A percentile compares a stretch with the other conserved stretches of the same genome.
phyloP scores from a whole-genome alignment of 2,329 filamentous ascomycete genomes.

The Aspergillus brasiliensis region DNA sequence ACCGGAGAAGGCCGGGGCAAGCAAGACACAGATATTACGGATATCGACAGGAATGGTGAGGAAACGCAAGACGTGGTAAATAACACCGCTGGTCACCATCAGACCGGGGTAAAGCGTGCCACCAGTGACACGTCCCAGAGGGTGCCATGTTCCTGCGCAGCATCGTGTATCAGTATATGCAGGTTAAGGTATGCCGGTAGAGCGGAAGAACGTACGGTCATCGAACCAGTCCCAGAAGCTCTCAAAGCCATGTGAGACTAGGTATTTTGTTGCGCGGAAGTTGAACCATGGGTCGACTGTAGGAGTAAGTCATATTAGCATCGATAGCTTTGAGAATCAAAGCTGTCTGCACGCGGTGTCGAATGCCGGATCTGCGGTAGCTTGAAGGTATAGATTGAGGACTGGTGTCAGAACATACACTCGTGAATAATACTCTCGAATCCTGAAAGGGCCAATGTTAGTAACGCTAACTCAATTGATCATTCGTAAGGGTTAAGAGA shows the following conservation, averaged over 20 bases:
- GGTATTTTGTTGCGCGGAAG: constrained; percentile 96
- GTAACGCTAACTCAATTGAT: constrained; percentile 8
- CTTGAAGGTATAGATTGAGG: constrained; percentile 14
- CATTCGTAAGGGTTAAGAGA: constrained; percentile 26
- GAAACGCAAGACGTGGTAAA: constrained; percentile 90
- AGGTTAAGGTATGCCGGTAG: not conserved
- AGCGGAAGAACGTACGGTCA: constrained; percentile 65
- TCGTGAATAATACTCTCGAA: constrained; percentile 99
- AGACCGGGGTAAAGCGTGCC: constrained; percentile 97
- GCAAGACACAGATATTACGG: constrained; percentile 95
- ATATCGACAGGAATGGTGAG: constrained; percentile 94
- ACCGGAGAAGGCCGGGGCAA: constrained; percentile 91
- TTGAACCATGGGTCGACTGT: constrained; percentile 99
- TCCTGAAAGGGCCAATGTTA: constrained; percentile 53
- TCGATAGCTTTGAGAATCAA: constrained; percentile 18
- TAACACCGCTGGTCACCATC: constrained; percentile 97
- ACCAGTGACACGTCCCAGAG: constrained; percentile 94
- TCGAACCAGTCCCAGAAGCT: constrained; percentile 99
- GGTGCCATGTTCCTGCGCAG: constrained; percentile 81
- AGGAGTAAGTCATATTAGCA: constrained; percentile 19
- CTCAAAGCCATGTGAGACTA: constrained; percentile 95
- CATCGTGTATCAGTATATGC: constrained; percentile 5
- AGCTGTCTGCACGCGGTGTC: not conserved
- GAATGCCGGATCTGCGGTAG: not conserved
- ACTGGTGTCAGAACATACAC: constrained; percentile 65